These are phyloP conservation scores for Scalesia atractyloides DNA, from an alignment of 129 eudicot species.

Conservation along the genomic window DNA sequence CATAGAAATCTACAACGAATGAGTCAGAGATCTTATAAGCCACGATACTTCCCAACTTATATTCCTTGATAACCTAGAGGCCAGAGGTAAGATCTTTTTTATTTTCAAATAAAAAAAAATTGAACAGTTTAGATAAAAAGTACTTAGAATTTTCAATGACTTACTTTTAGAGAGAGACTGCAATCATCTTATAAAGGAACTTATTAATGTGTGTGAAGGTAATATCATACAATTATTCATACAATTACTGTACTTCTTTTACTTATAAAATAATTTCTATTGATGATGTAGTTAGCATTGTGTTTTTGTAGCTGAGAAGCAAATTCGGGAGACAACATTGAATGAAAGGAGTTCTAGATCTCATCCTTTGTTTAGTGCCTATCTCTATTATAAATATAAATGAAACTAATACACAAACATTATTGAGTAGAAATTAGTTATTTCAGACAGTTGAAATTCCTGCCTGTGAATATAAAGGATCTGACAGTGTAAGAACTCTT, in stretches of 20 bases:
- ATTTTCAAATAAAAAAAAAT: background rate
- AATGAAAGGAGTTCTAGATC: slow-evolving; percentile 92
- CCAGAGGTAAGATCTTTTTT: slow-evolving; percentile 54
- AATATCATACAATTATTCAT: slow-evolving; percentile 9
- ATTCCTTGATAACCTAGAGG: slow-evolving; percentile 72
- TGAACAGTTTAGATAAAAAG: background rate
- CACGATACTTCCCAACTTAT: slow-evolving; percentile 59
- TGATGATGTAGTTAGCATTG: background rate
- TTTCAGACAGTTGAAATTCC: slow-evolving; percentile 80
- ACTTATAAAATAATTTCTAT: background rate
- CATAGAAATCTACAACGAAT: slow-evolving; percentile 90
- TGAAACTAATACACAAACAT: background rate
- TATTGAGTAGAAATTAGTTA: slow-evolving; percentile 2
- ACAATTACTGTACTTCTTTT: background rate
- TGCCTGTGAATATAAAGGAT: slow-evolving; percentile 44
- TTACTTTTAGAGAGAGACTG: slow-evolving; percentile 51
- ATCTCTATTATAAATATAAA: background rate
- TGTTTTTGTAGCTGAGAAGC: slow-evolving; percentile 74
- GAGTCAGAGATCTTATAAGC: slow-evolving; percentile 75
- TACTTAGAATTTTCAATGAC: slow-evolving; percentile 11
- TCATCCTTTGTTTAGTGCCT: slow-evolving; percentile 81
- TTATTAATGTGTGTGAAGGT: slow-evolving; percentile 76
- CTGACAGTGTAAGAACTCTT: slow-evolving; percentile 62
- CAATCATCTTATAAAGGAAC: slow-evolving; percentile 60
- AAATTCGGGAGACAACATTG: slow-evolving; percentile 77